phyloP scores from a whole-genome alignment of 2,329 filamentous ascomycete species.

The Arthrobotrys musiformis region DNA sequence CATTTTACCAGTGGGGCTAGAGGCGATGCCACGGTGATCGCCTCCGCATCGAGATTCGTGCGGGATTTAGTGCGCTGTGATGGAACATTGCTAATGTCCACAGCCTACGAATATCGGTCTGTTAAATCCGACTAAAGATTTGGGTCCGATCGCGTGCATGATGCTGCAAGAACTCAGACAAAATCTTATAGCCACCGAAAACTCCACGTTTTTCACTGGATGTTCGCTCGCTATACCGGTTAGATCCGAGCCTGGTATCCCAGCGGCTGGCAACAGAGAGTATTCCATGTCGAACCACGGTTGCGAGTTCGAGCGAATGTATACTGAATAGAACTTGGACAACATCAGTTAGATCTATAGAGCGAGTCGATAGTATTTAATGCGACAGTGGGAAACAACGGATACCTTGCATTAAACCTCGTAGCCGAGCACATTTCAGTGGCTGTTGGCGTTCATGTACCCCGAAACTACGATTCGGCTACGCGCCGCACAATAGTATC shows the following conservation, averaged over 20 bases:
- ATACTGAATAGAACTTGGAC: not conserved
- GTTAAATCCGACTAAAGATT: not conserved
- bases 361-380: not conserved
- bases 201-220: too few species aligned
- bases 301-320: not conserved
- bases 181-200: not conserved
- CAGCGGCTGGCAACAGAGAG: not conserved
- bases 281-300: not conserved
- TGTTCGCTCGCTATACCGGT: too few species aligned
- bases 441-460: not conserved
- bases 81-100: not conserved
- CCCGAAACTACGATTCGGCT: not conserved
- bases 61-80: not conserved
- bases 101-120: not conserved
- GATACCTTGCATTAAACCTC: not conserved
- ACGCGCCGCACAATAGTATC: not conserved
- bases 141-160: not conserved
- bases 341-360: not conserved
- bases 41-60: too few species aligned
- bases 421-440: not conserved
- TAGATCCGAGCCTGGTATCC: not conserved
- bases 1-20: too few species aligned
- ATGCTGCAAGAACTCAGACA: not conserved
- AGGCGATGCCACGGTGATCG: too few species aligned
- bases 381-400: not conserved